These are phyloP conservation scores for Pyrus hybrid DNA, from an alignment of 331 rosid species.

Conservation along the genomic window DNA sequence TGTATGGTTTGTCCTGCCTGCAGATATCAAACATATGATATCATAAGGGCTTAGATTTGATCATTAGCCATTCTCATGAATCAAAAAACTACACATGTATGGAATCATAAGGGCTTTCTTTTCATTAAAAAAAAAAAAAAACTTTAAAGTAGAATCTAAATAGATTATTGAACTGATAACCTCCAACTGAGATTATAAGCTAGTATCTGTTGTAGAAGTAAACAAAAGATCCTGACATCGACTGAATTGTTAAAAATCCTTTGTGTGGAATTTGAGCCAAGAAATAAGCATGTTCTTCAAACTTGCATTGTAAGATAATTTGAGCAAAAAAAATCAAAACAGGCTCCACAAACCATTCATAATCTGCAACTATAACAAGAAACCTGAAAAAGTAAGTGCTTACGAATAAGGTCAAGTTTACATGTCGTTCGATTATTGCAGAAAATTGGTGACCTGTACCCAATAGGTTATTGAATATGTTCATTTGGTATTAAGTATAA, in stretches of 20 bases:
- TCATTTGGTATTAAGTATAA: background rate
- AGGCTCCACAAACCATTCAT: background rate
- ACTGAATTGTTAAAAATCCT: background rate
- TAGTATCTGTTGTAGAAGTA: no score
- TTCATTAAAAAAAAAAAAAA: background rate
- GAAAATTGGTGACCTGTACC: background rate
- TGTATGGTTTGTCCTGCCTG: slow-evolving; percentile 82
- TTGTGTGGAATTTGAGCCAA: background rate
- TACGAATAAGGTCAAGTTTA: background rate
- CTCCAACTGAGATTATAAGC: no score
- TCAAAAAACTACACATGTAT: background rate
- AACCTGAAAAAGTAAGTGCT: background rate
- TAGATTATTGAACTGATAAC: background rate
- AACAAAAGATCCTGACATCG: background rate
- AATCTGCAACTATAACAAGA: background rate
- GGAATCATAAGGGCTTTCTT: background rate
- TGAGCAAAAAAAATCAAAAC: background rate
- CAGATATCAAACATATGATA: slow-evolving; percentile 13
- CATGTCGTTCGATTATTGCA: background rate
- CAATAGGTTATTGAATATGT: background rate
- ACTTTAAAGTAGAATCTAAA: background rate
- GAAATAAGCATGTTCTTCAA: background rate
- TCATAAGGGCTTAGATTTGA: no score
- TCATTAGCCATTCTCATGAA: background rate
- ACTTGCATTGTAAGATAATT: background rate